Percentiles rank a stretch among this genome's conserved stretches.
phyloP scores from a whole-genome alignment of 2,329 filamentous ascomycete genomes.

The Anthostomella pinea region DNA sequence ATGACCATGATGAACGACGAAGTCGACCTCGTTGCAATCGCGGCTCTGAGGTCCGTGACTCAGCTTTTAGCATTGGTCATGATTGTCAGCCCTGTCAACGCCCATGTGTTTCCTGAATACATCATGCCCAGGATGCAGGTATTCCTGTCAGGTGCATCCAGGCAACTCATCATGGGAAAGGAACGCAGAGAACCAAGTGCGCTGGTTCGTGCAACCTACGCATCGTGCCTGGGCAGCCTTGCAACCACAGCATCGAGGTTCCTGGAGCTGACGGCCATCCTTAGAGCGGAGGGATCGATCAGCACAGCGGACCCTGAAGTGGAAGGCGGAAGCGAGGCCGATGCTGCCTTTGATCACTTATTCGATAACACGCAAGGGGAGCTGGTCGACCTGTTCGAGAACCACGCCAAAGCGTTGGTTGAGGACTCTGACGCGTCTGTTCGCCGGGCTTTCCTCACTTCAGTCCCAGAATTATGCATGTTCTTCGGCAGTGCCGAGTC shows the following conservation, averaged over 20 bases:
- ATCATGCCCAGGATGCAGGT: conserved; percentile 62
- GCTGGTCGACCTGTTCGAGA: conserved; percentile 79
- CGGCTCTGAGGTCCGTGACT: conserved; percentile 81
- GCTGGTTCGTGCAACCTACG: conserved; percentile 84
- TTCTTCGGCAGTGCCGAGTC: conserved; percentile 92
- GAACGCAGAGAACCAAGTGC: conserved; percentile 54
- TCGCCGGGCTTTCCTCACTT: conserved; percentile 84
- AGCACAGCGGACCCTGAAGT: conserved; percentile 74
- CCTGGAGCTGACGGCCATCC: conserved; percentile 84
- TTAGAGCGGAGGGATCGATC: conserved; percentile 79
- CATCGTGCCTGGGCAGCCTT: conserved; percentile 84
- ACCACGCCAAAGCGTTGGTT: conserved; percentile 83
- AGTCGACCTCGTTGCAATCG: conserved; percentile 78
- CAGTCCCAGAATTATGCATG: conserved; percentile 86
- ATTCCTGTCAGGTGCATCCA: conserved; percentile 43
- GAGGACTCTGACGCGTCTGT: conserved; percentile 85
- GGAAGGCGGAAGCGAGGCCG: conserved; percentile 66
- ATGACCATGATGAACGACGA: conserved; percentile 79
- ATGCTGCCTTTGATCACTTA: conserved; percentile 73
- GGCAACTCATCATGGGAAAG: conserved; percentile 32
- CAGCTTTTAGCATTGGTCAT: conserved; percentile 84
- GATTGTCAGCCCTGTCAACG: conserved; percentile 78
- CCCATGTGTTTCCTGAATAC: conserved; percentile 67
- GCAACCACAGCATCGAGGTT: conserved; percentile 83
- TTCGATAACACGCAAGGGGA: conserved; percentile 87